Base-by-base conservation (phyloP, 2,329 filamentous ascomycete genomes). In the Ophiostoma australiae region DNA sequence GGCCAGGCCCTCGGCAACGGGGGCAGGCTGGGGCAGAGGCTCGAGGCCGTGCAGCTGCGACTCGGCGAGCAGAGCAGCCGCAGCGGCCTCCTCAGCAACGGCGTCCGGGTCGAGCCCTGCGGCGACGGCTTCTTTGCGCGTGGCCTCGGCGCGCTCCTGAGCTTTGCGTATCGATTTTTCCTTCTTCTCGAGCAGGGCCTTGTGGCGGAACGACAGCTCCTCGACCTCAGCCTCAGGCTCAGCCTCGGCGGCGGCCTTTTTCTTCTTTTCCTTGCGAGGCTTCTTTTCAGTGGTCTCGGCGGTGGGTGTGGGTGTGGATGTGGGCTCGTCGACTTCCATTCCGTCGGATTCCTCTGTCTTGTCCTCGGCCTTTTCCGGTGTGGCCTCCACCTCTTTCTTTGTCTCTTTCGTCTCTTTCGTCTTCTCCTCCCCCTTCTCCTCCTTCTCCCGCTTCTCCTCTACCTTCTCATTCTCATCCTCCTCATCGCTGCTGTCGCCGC, bases 21-120 rank as follows among this genome's bases (percentile, higher is more conserved):
- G 87, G 41, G 86, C 85, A 15, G 92, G 93, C 75, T 97, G 93
- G 8, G 93, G 93, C 27, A 97, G 83, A 7, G 93, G 93, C 71
- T 91, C 63, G n/a, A 66, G 63, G 31, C 63, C 63, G 35, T 66
- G 63, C 20, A 39, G 66, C 39, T 33, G 20, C 23, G 66, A 10
- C 41, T 48, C 37, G 66, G 66, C 35, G 23, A 8, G 10, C 92
- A 93, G 75, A 97, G 93, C 8, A 93, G 93, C 31, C 97, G 83
- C 7, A 93, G 93, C 71, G 91, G 48, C 63, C 7, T 48, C 61
- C 1, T 39, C 37, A 1, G 27, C 23, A 0, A 17, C 31, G 0
- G 35, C 52, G 0, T 61, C 39, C 6, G 68, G 31, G 31, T 69
- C 48, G 17, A 33, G 31, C 7, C 39, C 61, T 7, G 52, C 69